Evolutionary conservation across 73 alveolate genomes (phyloP), one percentile per base, ranked within the genome.

Genomic region (Paraurostyla sp.): DNA sequence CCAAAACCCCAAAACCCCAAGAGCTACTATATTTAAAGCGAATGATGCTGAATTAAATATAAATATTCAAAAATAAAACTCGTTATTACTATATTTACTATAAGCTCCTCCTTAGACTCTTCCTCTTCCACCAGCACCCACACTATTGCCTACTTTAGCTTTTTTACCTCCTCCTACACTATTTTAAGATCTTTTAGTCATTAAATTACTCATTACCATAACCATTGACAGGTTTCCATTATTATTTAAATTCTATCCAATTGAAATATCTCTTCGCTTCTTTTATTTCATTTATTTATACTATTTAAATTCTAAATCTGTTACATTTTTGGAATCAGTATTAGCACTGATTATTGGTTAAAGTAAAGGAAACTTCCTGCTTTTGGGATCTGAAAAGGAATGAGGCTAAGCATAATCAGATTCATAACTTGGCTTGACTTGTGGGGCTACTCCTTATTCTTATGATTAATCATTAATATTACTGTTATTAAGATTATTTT

Each of bases 201-300:
- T 78, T 2, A 78, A 6, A 54, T 78, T 78, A 51, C 80, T 51
- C 89, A 78, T 78, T 29, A 78, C 89, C 89, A 78, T 78, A 1
- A 78, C 89, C 89, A 78, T 78, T 15, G 80, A 52, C 40, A 78
- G 16, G 63, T 71, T 41, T 4, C 49, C 63, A 11, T 22, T 29
- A 15, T 4, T 62, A 29, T 69, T 27, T 59, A 27, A 30, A 9
- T 30, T 13, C 9, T 59, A 7, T 27, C 76, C 4, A n/a, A 3
- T 25, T 11, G 76, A 59, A 11, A 56, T 58, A 38, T 40, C 58
- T 38, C 82, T 65, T 23, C 25, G 3, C 58, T 65, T 22, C 68
- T 73, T 25, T 16, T 73, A 6, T 29, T 13, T 40, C 86, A 25
- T 73, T 43, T 73, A 3, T 16, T 23, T 23, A 23, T 73, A 4